Percentiles rank a stretch among this genome's conserved stretches.
Conservation (phyloP, 1,284 basidiomycete species). For the Boletus sp. region DNA sequence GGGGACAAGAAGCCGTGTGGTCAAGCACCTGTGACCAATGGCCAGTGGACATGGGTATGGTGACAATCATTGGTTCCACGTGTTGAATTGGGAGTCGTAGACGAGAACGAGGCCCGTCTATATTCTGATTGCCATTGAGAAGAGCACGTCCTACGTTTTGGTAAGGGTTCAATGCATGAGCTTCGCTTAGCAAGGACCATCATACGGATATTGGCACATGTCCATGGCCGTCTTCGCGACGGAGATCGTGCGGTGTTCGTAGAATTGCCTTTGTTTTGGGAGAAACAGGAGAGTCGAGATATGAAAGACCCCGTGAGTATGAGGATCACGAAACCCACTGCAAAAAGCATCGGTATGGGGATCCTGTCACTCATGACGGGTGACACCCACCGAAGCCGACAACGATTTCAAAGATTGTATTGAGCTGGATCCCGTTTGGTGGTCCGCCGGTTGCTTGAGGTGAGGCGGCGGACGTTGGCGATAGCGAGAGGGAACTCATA, state of each 20-base stretch:
- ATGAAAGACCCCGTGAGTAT: conserved; percentile 8
- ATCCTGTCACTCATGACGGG: not conserved
- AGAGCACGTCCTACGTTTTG: not conserved
- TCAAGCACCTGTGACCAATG: not conserved
- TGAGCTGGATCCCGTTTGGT: conserved; percentile 9
- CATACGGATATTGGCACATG: conserved; percentile 5
- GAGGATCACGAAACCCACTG: conserved; percentile 24
- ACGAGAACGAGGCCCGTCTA: not conserved
- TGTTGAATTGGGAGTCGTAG: conserved; percentile 5
- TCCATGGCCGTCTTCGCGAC: not conserved
- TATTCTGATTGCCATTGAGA: not conserved
- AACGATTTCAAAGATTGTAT: conserved; percentile 21
- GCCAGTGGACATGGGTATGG: not conserved
- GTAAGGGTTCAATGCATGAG: not conserved
- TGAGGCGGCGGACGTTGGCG: not conserved
- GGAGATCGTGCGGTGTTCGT: not conserved
- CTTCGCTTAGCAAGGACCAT: not conserved
- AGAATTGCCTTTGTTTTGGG: not conserved
- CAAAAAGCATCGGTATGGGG: not conserved
- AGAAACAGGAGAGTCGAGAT: conserved; percentile 10
- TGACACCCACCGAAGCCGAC: conserved; percentile 22
- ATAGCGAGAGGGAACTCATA: not conserved
- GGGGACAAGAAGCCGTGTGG: conserved; percentile 4
- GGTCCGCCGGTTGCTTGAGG: not conserved
- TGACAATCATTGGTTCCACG: conserved; percentile 9